Percentiles rank a stretch among this genome's conserved stretches.
These are phyloP conservation scores for Eleusine coracana DNA, from an alignment of 176 grass and related monocot genomes.

Conservation along the genomic window DNA sequence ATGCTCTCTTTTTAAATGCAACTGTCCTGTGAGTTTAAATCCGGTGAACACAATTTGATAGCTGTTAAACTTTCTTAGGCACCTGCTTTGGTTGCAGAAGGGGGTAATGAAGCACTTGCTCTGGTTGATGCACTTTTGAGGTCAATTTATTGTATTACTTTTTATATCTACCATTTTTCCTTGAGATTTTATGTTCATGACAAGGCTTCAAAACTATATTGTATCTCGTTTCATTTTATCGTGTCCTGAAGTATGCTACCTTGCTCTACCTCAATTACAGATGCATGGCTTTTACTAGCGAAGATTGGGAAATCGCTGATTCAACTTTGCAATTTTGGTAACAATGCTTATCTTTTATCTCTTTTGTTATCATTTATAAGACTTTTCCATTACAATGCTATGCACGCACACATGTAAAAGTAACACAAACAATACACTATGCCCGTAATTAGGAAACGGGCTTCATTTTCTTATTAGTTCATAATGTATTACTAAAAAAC, in stretches of 20 bases:
- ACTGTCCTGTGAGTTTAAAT: not conserved
- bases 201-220: constrained; percentile 5
- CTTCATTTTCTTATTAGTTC: not conserved
- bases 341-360: not conserved
- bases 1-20: not conserved
- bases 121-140: constrained; percentile 97
- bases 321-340: constrained; percentile 99
- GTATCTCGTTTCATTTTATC: constrained; percentile 14
- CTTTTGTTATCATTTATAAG: constrained; percentile 12
- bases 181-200: constrained; percentile 41
- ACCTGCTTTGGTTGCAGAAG: constrained; percentile 86
- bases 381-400: not conserved
- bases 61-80: constrained; percentile 56
- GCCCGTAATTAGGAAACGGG: not conserved
- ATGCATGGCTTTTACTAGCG: constrained; percentile 75
- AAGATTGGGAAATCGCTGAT: constrained; percentile 94
- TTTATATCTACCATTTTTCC: constrained; percentile 51
- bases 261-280: constrained; percentile 47
- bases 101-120: constrained; percentile 71
- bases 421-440: not conserved
- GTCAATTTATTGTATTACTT: constrained; percentile 61
- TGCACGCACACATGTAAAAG: no score
- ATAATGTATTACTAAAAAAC: not conserved
- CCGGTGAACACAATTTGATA: constrained; percentile 28
- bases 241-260: constrained; percentile 24